Conservation (phyloP, 352 stramenopile genomes). For the Phytophthora quininea region DNA sequence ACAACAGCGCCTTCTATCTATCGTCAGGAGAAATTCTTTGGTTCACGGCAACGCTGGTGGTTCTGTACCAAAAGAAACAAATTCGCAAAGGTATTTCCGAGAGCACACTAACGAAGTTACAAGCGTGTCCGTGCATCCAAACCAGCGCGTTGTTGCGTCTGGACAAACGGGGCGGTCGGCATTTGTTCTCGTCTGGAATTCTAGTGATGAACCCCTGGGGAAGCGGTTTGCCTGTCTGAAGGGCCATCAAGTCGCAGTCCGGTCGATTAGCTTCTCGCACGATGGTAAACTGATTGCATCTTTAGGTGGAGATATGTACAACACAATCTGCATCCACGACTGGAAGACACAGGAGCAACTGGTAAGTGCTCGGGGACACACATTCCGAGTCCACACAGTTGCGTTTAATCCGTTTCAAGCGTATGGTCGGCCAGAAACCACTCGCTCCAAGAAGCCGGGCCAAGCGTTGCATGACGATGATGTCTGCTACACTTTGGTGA, state of each 20-base stretch:
- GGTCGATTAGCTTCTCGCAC: conserved; percentile 73
- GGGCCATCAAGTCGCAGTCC: conserved; percentile 60
- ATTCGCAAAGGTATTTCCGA: conserved; percentile 62
- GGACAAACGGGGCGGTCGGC: conserved; percentile 63
- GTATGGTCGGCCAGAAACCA: conserved; percentile 58
- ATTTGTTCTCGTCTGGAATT: conserved; percentile 72
- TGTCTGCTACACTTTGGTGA: conserved; percentile 75
- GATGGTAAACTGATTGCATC: conserved; percentile 74
- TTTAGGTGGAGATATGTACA: conserved; percentile 76
- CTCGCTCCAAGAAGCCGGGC: conserved; percentile 54
- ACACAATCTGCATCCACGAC: conserved; percentile 79
- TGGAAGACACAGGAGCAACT: conserved; percentile 68
- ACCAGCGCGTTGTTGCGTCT: conserved; percentile 62
- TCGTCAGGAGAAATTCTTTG: conserved; percentile 67
- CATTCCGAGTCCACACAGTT: conserved; percentile 65
- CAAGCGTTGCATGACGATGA: conserved; percentile 76
- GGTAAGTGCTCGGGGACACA: conserved; percentile 63
- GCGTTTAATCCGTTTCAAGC: conserved; percentile 79
- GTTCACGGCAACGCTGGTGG: conserved; percentile 60
- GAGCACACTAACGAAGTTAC: conserved; percentile 71
- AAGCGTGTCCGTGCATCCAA: conserved; percentile 59
- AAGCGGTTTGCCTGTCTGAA: conserved; percentile 60
- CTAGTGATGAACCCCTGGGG: conserved; percentile 59
- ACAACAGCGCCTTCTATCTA: conserved; percentile 61
- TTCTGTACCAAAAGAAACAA: conserved; percentile 62